A percentile compares a stretch with the other conserved stretches of the same genome.
Conservation (phyloP, 1,284 basidiomycete genomes). For the Puccinia coronata region DNA sequence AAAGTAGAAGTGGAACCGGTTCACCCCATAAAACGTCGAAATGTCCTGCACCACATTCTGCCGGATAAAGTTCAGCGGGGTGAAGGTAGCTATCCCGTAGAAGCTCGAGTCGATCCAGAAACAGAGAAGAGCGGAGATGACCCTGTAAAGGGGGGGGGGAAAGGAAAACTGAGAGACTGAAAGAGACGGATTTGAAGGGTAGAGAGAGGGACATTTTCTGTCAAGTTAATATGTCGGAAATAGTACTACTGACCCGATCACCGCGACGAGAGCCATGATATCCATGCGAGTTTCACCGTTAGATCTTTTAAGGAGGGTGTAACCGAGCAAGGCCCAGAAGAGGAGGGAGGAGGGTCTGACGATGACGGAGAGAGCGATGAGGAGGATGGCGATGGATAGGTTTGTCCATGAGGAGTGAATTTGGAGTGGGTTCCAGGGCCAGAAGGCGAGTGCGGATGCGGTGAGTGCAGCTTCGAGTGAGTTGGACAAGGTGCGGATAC, state of each 20-base stretch:
- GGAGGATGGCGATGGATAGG: constrained; percentile 35
- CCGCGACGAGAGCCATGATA: constrained; percentile 19
- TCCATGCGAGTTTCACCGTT: constrained; percentile 21
- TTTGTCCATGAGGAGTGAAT: constrained; percentile 72
- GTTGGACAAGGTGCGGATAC: constrained; percentile 88
- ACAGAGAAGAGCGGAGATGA: constrained; percentile 60
- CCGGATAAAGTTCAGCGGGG: constrained; percentile 76
- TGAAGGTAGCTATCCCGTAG: constrained; percentile 70
- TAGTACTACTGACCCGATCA: constrained; percentile 53
- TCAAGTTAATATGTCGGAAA: constrained; percentile 19
- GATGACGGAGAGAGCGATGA: constrained; percentile 54
- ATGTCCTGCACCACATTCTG: constrained; percentile 74
- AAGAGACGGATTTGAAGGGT: no score
- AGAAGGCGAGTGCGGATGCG: constrained; percentile 74
- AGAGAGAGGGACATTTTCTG: no score
- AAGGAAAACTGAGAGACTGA: no score
- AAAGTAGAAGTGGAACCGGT: constrained; percentile 83
- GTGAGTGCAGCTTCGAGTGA: constrained; percentile 86
- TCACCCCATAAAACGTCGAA: constrained; percentile 91
- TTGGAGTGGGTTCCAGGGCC: constrained; percentile 69
- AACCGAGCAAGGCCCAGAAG: constrained; percentile 31
- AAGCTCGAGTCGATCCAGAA: constrained; percentile 70
- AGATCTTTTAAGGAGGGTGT: constrained; percentile 26
- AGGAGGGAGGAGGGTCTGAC: constrained; percentile 44
- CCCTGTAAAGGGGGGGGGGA: constrained; percentile 57